Conservation (phyloP, 257 asterid genomes). For the Penstemon newberryi region DNA sequence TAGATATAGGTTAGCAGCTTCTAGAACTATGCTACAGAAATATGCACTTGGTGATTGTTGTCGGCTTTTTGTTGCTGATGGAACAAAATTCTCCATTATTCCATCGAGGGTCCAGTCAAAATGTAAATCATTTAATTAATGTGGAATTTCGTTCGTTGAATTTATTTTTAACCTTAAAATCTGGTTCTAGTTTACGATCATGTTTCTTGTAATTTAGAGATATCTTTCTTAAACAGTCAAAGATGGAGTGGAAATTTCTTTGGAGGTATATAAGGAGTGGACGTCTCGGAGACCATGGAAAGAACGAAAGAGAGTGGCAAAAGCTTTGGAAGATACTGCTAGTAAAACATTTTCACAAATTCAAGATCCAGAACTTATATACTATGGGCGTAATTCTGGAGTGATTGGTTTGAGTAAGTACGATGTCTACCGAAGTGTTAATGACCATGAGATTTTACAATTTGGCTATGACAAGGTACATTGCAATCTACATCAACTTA, state of each 20-base stretch:
- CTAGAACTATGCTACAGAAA: slow-evolving; percentile 83
- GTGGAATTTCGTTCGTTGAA: slow-evolving; percentile 16
- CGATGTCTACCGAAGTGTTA: slow-evolving; percentile 41
- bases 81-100: slow-evolving; percentile 70
- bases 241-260: slow-evolving; percentile 30
- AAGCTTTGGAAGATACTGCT: slow-evolving; percentile 43
- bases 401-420: slow-evolving; percentile 69
- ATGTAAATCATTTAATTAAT: slow-evolving; percentile 44
- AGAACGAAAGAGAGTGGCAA: slow-evolving; percentile 72
- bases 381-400: slow-evolving; percentile 74
- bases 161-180: slow-evolving; percentile 2
- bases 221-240: slow-evolving; percentile 31
- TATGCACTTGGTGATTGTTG: slow-evolving; percentile 73
- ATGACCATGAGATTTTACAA: slow-evolving; percentile 40
- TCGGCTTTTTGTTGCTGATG: slow-evolving; percentile 95
- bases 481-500: neutral
- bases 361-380: slow-evolving; percentile 84
- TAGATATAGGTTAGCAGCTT: slow-evolving; percentile 88
- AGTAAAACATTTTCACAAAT: slow-evolving; percentile 37
- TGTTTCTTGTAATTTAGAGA: slow-evolving; percentile 22
- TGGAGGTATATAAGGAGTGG: slow-evolving; percentile 69
- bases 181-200: slow-evolving; percentile 21
- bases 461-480: slow-evolving; percentile 83
- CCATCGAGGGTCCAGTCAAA: slow-evolving; percentile 49
- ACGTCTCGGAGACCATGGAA: slow-evolving; percentile 71